Evolutionary conservation across 805 yeast genomes (phyloP), one percentile per base, ranked within the genome.

Genomic region (Kazachstania kunashirensis): DNA sequence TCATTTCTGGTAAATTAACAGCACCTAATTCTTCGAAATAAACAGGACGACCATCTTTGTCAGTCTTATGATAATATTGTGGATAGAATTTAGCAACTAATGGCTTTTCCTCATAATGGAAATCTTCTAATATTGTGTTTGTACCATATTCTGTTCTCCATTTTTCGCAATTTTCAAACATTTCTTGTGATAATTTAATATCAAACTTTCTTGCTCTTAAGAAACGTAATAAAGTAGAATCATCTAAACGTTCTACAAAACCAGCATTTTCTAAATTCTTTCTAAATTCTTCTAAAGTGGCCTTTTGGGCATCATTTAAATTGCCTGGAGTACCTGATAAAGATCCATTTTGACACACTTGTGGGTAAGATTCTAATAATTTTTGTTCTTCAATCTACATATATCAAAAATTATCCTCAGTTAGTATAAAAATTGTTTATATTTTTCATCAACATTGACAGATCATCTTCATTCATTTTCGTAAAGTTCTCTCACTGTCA

Each of bases 31-130:
- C 95, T 70, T 92, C 98, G 52, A 81, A 71, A 65, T 92, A 92
- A 33, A 86, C 80, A 6, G 98, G 98, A 57, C 98, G 81, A 35
- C 98, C 98, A 46, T 92, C 98, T 53, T 73, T 84, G 62, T 92
- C 98, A 24, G 89, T 84, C 68, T 92, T 88, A 67, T 92, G 97
- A 63, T 92, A 92, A 66, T 88, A 92, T 66, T 88, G 96, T 24
- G 98, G 98, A 62, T 92, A 92, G 62, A 69, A 80, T 55, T 75
- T 71, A 43, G 95, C 95, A 46, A 88, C 96, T 35, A 75, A 61
- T 19, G 92, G 82, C 66, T 92, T 92, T 67, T 92, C 98, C n/a
- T 75, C 77, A 66, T 89, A 92, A 43, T 83, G 77, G 71, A 89
- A 92, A 57, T 85, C 95, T 49, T 71, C 67, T 54, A 92, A 70